These are phyloP conservation scores for Prunus davidiana DNA, from an alignment of 306 rosid species.

Conservation along the genomic window DNA sequence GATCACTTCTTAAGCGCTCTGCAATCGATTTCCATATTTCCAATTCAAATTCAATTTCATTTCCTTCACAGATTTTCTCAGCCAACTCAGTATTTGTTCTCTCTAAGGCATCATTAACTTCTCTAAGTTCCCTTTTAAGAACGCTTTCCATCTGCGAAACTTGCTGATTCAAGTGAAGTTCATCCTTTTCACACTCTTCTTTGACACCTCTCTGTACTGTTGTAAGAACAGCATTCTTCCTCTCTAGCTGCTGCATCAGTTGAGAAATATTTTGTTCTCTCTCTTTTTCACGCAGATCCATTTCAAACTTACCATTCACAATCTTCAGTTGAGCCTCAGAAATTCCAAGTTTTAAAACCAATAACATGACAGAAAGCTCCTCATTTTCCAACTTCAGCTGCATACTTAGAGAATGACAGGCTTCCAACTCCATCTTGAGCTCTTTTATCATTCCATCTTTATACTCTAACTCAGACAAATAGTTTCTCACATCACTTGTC, in stretches of 20 bases:
- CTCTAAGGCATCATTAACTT: slow-evolving; percentile 45
- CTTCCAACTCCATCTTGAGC: slow-evolving; percentile 54
- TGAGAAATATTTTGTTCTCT: slow-evolving; percentile 35
- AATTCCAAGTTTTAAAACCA: slow-evolving; percentile 60
- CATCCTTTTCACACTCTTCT: slow-evolving; percentile 40
- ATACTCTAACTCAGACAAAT: slow-evolving; percentile 36
- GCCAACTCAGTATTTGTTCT: slow-evolving; percentile 43
- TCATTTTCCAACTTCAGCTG: slow-evolving; percentile 67
- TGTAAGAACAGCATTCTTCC: slow-evolving; percentile 44
- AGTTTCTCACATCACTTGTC: slow-evolving; percentile 34
- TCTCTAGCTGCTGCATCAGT: slow-evolving; percentile 61
- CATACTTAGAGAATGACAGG: slow-evolving; percentile 32
- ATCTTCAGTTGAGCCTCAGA: slow-evolving; percentile 58
- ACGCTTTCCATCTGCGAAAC: slow-evolving; percentile 29
- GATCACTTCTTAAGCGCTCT: slow-evolving; percentile 47
- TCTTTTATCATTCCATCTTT: slow-evolving; percentile 42
- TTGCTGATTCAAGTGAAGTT: slow-evolving; percentile 36
- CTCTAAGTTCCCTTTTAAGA: slow-evolving; percentile 30
- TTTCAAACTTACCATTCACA: slow-evolving; percentile 32
- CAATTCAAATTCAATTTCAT: slow-evolving; percentile 68
- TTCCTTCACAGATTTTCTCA: slow-evolving; percentile 51
- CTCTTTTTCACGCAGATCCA: slow-evolving; percentile 34
- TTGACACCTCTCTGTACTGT: slow-evolving; percentile 26
- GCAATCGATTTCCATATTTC: slow-evolving; percentile 54
- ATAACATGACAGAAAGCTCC: slow-evolving; percentile 56